Evolutionary conservation across 805 yeast genomes (phyloP), one percentile per base, ranked within the genome.

Genomic region (Wilhelminamyces savonicus): DNA sequence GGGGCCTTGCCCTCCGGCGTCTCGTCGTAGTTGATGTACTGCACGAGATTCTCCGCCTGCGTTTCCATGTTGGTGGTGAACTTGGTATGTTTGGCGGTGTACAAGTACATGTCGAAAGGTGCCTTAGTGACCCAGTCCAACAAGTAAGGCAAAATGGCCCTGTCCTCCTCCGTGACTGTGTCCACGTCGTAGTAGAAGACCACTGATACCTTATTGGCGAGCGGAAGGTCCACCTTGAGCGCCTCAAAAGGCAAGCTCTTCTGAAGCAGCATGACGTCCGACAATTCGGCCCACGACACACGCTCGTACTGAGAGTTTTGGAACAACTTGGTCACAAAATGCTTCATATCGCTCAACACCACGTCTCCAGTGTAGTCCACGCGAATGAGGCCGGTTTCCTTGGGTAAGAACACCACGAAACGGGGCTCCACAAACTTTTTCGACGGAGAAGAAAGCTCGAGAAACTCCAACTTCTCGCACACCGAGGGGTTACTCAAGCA

Each of bases 101-200:
- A 74, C 5, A 83, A 44, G 37, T 67, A 62, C 5, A 77, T 62
- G 40, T 79, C 70, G 34, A 64, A 58, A 1, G 79, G 78, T 8
- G 78, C 52, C 32, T 71, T 63, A 36, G 82, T 73, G 13, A 79
- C 55, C 9, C 75, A 76, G 31, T 78, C 82, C 24, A 78, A 51
- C 24, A 83, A 42, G 40, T 78, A 70, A 5, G 79, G 76, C 34
- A 83, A 56, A 4, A 81, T 52, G 17, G 70, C 70, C 39, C 67
- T 69, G 52, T 83, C 92, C 47, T 83, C 92, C 2, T 62, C 64
- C 1, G 75, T 62, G 4, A 59, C 57, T 0, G 74, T 59, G 13
- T 67, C 64, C n/a, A 54, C 53, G 34, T 76, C 78, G 44, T 66
- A 73, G 27, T 63, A 56, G 39, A 69, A 78, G 4, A 80, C 66